These are phyloP conservation scores for Phragmites australis DNA, from an alignment of 176 grass and related monocot genomes.

Conservation along the genomic window DNA sequence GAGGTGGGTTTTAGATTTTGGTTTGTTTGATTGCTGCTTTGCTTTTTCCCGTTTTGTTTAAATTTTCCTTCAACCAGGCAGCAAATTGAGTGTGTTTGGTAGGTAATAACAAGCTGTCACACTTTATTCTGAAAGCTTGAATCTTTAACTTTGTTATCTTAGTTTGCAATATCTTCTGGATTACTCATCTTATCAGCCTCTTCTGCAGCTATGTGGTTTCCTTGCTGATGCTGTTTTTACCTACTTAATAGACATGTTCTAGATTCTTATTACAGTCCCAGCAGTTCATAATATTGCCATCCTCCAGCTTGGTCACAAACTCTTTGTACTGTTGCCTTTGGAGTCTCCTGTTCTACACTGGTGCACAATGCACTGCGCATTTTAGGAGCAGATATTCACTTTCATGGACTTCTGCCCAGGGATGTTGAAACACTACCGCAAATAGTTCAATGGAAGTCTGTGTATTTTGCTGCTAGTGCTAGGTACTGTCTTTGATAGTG, in stretches of 20 bases:
- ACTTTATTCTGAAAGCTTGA: not conserved
- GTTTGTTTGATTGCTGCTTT: not conserved
- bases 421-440: not conserved
- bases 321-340: conserved; percentile 16
- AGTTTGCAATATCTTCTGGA: not conserved
- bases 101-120: not conserved
- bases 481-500: not conserved
- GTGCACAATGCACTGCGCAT: not conserved
- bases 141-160: conserved; percentile 5
- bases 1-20: conserved; percentile 58
- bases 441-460: not conserved
- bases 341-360: not conserved
- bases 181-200: not conserved
- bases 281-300: conserved; percentile 8
- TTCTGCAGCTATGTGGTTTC: not conserved
- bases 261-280: not conserved
- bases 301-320: not conserved
- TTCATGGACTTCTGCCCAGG: not conserved
- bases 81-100: not conserved
- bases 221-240: not conserved
- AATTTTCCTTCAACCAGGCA: not conserved
- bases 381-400: conserved; percentile 13
- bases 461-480: not conserved
- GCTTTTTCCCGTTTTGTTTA: not conserved
- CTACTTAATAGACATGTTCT: not conserved